Percentiles rank a stretch among this genome's conserved stretches.
phyloP scores from a whole-genome alignment of 805 yeast species.

The Peterozyma toletana region DNA sequence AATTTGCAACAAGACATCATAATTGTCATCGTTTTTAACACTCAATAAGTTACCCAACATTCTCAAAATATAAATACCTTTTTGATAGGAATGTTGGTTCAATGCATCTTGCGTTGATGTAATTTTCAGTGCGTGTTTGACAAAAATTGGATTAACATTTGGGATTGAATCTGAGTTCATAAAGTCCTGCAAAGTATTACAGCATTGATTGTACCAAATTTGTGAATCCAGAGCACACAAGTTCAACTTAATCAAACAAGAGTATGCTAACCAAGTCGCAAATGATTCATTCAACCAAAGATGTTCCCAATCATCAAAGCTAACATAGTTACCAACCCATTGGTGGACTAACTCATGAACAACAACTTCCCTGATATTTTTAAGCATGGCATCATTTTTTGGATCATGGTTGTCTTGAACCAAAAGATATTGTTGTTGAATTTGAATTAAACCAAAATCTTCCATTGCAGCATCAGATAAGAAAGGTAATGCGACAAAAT shows the following conservation, averaged over 20 bases:
- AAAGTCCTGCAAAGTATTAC: slow-evolving; percentile 17
- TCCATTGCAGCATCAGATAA: slow-evolving; percentile 78
- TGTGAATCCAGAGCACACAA: slow-evolving; percentile 16
- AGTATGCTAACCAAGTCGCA: slow-evolving; percentile 67
- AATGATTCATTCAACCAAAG: slow-evolving; percentile 75
- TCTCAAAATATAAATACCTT: slow-evolving; percentile 49
- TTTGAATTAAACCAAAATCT: slow-evolving; percentile 57
- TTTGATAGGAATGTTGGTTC: slow-evolving; percentile 44
- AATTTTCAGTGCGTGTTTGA: slow-evolving; percentile 25
- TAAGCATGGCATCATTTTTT: slow-evolving; percentile 18
- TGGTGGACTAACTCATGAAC: slow-evolving; percentile 75
- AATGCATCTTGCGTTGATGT: slow-evolving; percentile 41
- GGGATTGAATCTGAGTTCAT: slow-evolving; percentile 29
- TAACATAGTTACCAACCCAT: slow-evolving; percentile 66
- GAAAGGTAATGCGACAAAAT: slow-evolving; percentile 62
- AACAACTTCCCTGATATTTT: slow-evolving; percentile 43
- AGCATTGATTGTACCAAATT: slow-evolving; percentile 25
- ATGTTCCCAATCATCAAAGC: slow-evolving; percentile 62
- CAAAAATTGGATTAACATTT: slow-evolving; percentile 26
- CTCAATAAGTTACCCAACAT: slow-evolving; percentile 40
- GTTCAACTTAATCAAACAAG: slow-evolving; percentile 23
- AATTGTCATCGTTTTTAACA: slow-evolving; percentile 19
- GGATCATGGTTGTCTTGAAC: slow-evolving; percentile 1
- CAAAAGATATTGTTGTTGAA: slow-evolving; percentile 8
- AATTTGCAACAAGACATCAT: slow-evolving; percentile 24